phyloP scores from a whole-genome alignment of 2,329 filamentous ascomycete species.

The Pyricularia pennisetigena region DNA sequence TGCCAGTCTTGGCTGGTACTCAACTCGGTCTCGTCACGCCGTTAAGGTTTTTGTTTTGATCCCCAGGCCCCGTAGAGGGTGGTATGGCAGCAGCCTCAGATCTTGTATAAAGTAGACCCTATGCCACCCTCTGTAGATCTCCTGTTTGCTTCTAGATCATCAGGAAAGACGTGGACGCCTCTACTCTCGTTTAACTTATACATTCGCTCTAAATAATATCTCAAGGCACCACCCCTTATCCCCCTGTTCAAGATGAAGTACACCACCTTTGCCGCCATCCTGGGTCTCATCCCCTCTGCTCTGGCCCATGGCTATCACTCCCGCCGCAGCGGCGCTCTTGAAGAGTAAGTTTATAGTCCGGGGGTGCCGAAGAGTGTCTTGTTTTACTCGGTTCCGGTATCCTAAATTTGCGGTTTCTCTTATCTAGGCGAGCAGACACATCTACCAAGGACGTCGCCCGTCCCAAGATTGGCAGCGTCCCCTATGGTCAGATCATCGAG shows the following conservation, averaged over 20 bases:
- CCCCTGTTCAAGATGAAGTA: slow-evolving; percentile 2
- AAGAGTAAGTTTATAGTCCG: neutral
- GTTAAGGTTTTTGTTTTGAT: neutral
- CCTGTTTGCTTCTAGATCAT: neutral
- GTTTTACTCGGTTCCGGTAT: slow-evolving; percentile 18
- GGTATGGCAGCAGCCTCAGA: neutral
- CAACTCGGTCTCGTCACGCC: neutral
- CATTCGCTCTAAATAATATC: neutral
- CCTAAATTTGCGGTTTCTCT: slow-evolving; percentile 16
- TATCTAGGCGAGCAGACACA: slow-evolving; percentile 14
- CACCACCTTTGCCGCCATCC: slow-evolving; percentile 13
- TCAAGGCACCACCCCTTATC: neutral
- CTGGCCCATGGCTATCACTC: neutral
- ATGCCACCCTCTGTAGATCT: neutral
- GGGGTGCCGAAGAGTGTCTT: slow-evolving; percentile 19
- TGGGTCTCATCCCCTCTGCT: slow-evolving; percentile 6
- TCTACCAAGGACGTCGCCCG: slow-evolving; percentile 15
- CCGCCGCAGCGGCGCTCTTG: neutral
- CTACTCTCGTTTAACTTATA: neutral
- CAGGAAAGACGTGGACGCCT: neutral
- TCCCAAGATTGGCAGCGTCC: slow-evolving; percentile 16
- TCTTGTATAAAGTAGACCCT: neutral
- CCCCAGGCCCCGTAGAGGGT: neutral
- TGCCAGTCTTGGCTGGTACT: neutral
- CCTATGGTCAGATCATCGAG: slow-evolving; percentile 22